These are phyloP conservation scores for Ceratocystis alfenasii DNA, from an alignment of 2,329 filamentous ascomycete species.

Conservation along the genomic window DNA sequence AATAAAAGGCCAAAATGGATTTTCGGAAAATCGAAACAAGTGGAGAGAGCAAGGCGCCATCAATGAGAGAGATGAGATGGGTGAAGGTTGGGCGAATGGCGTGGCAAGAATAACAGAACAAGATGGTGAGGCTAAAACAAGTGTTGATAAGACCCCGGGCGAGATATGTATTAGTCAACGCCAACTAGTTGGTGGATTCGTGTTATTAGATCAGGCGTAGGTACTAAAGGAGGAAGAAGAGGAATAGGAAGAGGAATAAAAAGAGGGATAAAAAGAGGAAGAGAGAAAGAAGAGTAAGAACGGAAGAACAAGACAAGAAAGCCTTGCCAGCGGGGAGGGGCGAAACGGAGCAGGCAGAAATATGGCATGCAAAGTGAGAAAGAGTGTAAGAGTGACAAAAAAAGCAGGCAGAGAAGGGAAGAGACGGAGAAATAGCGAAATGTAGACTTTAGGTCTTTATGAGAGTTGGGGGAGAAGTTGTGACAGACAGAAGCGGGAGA, in stretches of 20 bases:
- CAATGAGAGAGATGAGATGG: no score
- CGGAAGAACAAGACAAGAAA: neutral
- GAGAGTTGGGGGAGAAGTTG: neutral
- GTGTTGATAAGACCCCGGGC: neutral
- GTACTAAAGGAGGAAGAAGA: neutral
- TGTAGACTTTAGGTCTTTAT: neutral
- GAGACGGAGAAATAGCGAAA: neutral
- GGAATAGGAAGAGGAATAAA: no score
- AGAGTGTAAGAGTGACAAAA: neutral
- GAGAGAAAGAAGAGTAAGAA: no score
- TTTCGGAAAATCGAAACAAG: neutral
- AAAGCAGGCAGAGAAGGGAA: neutral
- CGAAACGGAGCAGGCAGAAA: neutral
- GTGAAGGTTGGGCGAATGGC: neutral
- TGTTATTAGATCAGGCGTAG: neutral
- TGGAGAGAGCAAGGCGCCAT: neutral
- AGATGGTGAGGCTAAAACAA: neutral
- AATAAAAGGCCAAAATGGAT: neutral
- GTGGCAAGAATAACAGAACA: slow-evolving; percentile 5
- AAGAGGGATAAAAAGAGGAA: neutral
- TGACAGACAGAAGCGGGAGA: neutral
- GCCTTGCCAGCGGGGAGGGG: neutral
- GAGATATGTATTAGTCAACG: neutral
- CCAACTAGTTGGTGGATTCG: neutral
- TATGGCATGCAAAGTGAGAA: no score